Evolutionary conservation across 441 rosid species (phyloP).

Genomic region (Adansonia gregorii): DNA sequence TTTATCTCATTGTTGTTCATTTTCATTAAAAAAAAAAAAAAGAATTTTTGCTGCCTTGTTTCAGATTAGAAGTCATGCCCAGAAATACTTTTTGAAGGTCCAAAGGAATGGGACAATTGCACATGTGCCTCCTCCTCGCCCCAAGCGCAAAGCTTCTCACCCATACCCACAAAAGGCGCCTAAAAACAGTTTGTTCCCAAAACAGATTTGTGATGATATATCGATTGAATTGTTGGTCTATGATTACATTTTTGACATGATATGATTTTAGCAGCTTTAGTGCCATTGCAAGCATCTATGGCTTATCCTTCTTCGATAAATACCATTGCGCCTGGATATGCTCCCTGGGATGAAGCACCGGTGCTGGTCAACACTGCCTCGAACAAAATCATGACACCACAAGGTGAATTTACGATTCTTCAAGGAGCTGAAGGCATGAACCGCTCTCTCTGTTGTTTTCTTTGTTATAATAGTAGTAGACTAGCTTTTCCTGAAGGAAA

Average conservation of each 20-base stretch:
- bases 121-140: constrained; percentile 83
- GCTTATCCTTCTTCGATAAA: constrained; percentile 53
- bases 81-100: constrained; percentile 75
- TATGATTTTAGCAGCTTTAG: constrained; percentile 47
- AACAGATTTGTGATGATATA: neutral
- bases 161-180: constrained; percentile 79
- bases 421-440: constrained; percentile 61
- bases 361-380: constrained; percentile 51
- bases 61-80: constrained; percentile 76
- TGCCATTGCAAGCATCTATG: constrained; percentile 58
- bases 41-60: constrained; percentile 34
- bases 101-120: constrained; percentile 69
- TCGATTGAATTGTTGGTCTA: constrained; percentile 16
- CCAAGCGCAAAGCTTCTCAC: constrained; percentile 77
- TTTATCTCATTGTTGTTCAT: neutral
- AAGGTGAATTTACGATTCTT: constrained; percentile 55
- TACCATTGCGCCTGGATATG: constrained; percentile 48
- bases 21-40: neutral
- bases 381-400: constrained; percentile 41
- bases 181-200: constrained; percentile 48
- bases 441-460: constrained; percentile 34
- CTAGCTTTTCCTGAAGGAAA: constrained; percentile 37
- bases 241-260: constrained; percentile 23
- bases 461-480: constrained; percentile 31
- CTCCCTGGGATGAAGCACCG: constrained; percentile 35